Evolutionary conservation across 192 early-diverging fungal genomes (phyloP).

Genomic region (Ambispora gerdemannii): DNA sequence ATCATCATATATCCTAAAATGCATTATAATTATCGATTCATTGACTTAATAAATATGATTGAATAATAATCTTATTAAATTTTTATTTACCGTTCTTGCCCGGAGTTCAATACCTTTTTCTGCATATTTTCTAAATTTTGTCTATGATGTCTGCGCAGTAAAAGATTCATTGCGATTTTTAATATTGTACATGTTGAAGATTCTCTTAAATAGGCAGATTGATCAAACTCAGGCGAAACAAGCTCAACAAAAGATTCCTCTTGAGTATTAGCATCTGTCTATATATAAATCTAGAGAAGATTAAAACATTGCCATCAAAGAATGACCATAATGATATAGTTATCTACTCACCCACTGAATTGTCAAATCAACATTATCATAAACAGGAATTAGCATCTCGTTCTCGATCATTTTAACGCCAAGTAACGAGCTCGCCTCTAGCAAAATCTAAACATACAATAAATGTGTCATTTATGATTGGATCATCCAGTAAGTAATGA

Average conservation of each 20-base stretch:
- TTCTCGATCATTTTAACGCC: conserved; percentile 25
- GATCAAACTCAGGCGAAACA: conserved; percentile 7
- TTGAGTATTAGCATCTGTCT: conserved; percentile 14
- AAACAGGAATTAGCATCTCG: conserved; percentile 22
- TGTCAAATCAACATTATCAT: conserved; percentile 25
- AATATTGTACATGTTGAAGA: conserved; percentile 20
- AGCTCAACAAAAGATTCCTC: not conserved
- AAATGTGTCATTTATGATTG: not conserved
- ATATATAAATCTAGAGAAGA: not conserved
- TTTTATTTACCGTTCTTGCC: not conserved
- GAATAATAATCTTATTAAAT: not conserved
- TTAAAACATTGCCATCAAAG: not conserved
- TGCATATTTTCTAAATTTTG: conserved; percentile 5
- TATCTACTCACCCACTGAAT: conserved; percentile 27
- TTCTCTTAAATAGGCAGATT: not conserved
- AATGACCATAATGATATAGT: not conserved
- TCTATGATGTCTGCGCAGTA: conserved; percentile 16
- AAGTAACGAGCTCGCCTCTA: conserved; percentile 5
- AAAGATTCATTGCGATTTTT: conserved; percentile 27
- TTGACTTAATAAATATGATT: not conserved
- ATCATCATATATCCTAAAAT: not conserved
- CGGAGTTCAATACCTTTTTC: not conserved
- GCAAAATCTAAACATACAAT: not conserved
- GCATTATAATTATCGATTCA: not conserved
- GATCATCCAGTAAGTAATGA: not conserved